Percentiles rank a stretch among this genome's conserved stretches.
Evolutionary conservation across 2,329 filamentous ascomycete genomes (phyloP).

Genomic region (Bipolaris zeicola): DNA sequence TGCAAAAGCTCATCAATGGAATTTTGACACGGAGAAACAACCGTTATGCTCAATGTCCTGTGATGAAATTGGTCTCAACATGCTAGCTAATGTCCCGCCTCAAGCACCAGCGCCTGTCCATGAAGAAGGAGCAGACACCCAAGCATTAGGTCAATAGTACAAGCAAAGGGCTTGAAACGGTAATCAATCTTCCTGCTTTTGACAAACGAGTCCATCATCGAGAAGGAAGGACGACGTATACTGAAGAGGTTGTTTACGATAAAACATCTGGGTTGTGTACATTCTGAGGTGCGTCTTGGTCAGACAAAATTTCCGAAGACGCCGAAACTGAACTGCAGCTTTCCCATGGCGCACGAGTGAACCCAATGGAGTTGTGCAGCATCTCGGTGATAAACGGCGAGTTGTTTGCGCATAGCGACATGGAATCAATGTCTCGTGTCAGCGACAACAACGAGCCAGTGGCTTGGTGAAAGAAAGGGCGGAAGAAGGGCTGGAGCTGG

Average conservation of each 20-base stretch:
- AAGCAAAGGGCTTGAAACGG: slow-evolving; percentile 26
- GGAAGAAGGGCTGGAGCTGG: slow-evolving; percentile 16
- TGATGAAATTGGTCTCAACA: background rate
- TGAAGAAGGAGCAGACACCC: slow-evolving; percentile 24
- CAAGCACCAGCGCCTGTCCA: slow-evolving; percentile 31
- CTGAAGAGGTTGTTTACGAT: slow-evolving; percentile 31
- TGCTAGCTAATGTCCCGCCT: slow-evolving; percentile 18
- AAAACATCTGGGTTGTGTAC: background rate
- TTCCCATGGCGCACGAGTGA: background rate
- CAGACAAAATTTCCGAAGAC: background rate
- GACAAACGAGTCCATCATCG: slow-evolving; percentile 43
- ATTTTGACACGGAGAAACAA: slow-evolving; percentile 1
- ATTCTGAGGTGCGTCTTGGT: background rate
- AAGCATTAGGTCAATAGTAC: slow-evolving; percentile 39
- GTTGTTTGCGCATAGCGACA: background rate
- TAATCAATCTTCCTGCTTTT: slow-evolving; percentile 34
- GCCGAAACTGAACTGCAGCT: background rate
- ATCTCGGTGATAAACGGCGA: background rate
- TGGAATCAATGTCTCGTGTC: slow-evolving; percentile 7
- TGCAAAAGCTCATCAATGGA: slow-evolving; percentile 15
- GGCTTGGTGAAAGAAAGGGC: slow-evolving; percentile 15
- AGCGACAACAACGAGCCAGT: slow-evolving; percentile 6
- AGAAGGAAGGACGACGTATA: slow-evolving; percentile 40
- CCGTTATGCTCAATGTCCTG: background rate
- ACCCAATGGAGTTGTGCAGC: background rate